Evolutionary conservation across 805 yeast species (phyloP), one percentile per base, ranked within the genome.

Genomic region (Starmerella kuoi): DNA sequence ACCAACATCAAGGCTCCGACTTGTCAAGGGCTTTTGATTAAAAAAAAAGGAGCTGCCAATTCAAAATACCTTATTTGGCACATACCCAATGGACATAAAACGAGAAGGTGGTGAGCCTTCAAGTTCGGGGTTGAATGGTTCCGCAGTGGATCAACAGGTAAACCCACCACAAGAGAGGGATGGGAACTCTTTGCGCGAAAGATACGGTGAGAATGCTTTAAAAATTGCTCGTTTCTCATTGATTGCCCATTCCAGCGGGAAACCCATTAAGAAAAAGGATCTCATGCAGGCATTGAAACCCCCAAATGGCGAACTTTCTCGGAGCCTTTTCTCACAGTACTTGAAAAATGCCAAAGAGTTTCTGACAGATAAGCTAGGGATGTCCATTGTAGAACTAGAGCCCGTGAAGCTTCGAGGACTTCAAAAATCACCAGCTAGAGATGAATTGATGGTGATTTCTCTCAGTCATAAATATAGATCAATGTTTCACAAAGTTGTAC

Each of bases 381-480:
- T 45, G 28, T 3, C 19, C 2, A 19, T 45, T 5, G 25, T 35
- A 18, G 41, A 43, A 17, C 36, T 42, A 12, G 33, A 31, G 24
- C 3, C 20, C 3, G 35, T 31, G 8, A 31, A 4, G 11, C 26
- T 36, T 9, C 25, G 15, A 6, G 26, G 15, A n/a, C 20, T 18
- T 9, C 9, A 18, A 12, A 7, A 7, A 20, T 33, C 37, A 8
- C 38, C 44, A 9, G 24, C 26, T 5, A 28, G 40, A 18, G 40
- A 31, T 35, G 47, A 44, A 35, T 9, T 17, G 3, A 33, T 27
- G 27, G 26, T 44, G 11, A 31, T 44, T 2, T 40, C 47, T 2
- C 19, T 3, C 17, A 17, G 14, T 8, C 12, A 18, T 18, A 18
- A 15, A 12, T 4, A 32, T 23, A 25, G 45, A 3, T 19, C 25